Percentiles rank a stretch among this genome's conserved stretches.
These are phyloP conservation scores for Dioszegia hungarica DNA, from an alignment of 768 basidiomycete species.

Conservation along the genomic window DNA sequence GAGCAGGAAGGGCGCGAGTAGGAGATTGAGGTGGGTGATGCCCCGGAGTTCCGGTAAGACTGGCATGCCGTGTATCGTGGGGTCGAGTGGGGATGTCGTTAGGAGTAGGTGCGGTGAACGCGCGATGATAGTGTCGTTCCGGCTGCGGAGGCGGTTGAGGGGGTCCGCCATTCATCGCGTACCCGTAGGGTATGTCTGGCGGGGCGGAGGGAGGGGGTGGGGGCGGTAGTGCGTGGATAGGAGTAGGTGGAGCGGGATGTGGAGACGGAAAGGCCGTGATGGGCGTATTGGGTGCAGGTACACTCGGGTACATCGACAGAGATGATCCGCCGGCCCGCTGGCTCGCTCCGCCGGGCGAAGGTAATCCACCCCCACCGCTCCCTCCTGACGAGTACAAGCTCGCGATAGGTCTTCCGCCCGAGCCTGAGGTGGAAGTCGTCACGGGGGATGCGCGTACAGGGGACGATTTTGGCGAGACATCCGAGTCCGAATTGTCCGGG, in stretches of 20 bases:
- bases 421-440: constrained; percentile 23
- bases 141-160: constrained; percentile 42
- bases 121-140: constrained; percentile 33
- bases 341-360: background rate
- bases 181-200: background rate
- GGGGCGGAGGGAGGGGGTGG: background rate
- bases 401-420: background rate
- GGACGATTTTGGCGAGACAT: constrained; percentile 9
- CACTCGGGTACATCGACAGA: constrained; percentile 10
- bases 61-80: constrained; percentile 13
- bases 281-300: constrained; percentile 37
- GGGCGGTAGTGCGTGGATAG: background rate
- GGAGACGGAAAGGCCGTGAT: constrained; percentile 8
- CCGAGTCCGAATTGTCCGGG: constrained; percentile 41
- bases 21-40: background rate
- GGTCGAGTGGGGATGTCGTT: constrained; percentile 5
- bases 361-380: background rate
- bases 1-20: constrained; percentile 2
- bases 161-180: constrained; percentile 1
- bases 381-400: background rate
- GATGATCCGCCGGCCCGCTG: background rate
- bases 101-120: constrained; percentile 27
- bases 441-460: constrained; percentile 18
- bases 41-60: constrained; percentile 8
- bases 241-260: constrained; percentile 7